phyloP scores from a whole-genome alignment of 257 asterid species.

The Fraxinus anomala region DNA sequence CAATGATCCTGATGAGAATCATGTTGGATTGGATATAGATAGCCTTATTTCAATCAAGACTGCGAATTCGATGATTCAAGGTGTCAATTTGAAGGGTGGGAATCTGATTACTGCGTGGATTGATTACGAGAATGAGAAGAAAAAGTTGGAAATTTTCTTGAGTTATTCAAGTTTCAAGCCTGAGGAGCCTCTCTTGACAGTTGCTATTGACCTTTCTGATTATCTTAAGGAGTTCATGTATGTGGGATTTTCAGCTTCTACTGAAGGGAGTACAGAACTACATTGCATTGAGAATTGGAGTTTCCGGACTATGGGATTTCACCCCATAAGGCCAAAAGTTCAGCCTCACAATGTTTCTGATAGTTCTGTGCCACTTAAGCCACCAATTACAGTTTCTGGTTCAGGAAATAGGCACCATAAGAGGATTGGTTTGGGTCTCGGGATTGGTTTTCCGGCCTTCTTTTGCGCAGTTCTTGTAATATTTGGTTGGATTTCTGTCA shows the following conservation, averaged over 20 bases:
- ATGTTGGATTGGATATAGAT: constrained; percentile 82
- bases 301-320: constrained; percentile 65
- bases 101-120: constrained; percentile 78
- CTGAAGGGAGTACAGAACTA: constrained; percentile 91
- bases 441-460: constrained; percentile 71
- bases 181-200: constrained; percentile 48
- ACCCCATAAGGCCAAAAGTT: constrained; percentile 39
- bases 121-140: constrained; percentile 61
- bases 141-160: constrained; percentile 64
- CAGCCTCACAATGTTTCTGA: constrained; percentile 79
- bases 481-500: constrained; percentile 56
- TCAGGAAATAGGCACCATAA: constrained; percentile 46
- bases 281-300: constrained; percentile 83
- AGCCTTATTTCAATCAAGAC: constrained; percentile 69
- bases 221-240: constrained; percentile 64
- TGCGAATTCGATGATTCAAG: constrained; percentile 40
- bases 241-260: constrained; percentile 86
- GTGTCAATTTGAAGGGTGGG: constrained; percentile 68
- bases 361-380: constrained; percentile 45
- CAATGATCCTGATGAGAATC: constrained; percentile 82
- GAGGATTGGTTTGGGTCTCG: constrained; percentile 66
- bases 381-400: constrained; percentile 49
- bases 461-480: constrained; percentile 54
- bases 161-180: constrained; percentile 78
- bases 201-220: constrained; percentile 65